Conservation (phyloP, 2,329 filamentous ascomycete genomes). For the Pleomassaria siparia region DNA sequence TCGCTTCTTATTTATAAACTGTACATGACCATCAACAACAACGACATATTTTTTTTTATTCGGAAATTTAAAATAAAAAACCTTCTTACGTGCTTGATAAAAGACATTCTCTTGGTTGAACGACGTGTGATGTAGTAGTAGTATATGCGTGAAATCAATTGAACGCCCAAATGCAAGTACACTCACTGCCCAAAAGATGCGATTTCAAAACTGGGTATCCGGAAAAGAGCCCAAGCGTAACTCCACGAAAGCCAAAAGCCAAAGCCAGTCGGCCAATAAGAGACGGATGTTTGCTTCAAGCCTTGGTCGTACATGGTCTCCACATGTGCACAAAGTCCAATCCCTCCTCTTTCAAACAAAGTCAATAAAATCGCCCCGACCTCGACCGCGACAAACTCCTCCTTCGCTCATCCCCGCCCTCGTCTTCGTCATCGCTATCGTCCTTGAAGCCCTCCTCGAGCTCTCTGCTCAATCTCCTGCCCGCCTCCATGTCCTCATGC, state of each 20-base stretch:
- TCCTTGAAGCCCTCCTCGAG: conserved; percentile 71
- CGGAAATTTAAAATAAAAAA: no score
- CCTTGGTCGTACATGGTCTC: no score
- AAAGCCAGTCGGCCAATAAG: no score
- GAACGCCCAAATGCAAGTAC: not conserved
- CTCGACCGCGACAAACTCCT: conserved; percentile 21
- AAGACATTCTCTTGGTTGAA: no score
- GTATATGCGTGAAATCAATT: no score
- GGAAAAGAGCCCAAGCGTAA: not conserved
- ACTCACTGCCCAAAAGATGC: not conserved
- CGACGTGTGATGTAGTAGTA: no score
- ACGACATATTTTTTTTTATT: no score
- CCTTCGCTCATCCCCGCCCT: no score
- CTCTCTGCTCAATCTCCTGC: conserved; percentile 75
- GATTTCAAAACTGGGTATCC: conserved; percentile 4
- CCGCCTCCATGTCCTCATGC: conserved; percentile 64
- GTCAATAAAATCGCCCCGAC: conserved; percentile 2
- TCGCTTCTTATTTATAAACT: conserved; percentile 4
- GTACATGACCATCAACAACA: conserved; percentile 9
- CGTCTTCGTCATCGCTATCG: conserved; percentile 54
- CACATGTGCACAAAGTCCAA: not conserved
- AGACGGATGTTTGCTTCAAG: no score
- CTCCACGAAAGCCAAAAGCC: not conserved
- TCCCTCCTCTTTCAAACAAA: not conserved
- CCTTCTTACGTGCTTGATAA: no score